These are phyloP conservation scores for Cutaneotrichosporon dermatis DNA, from an alignment of 1,284 basidiomycete species.

Conservation along the genomic window DNA sequence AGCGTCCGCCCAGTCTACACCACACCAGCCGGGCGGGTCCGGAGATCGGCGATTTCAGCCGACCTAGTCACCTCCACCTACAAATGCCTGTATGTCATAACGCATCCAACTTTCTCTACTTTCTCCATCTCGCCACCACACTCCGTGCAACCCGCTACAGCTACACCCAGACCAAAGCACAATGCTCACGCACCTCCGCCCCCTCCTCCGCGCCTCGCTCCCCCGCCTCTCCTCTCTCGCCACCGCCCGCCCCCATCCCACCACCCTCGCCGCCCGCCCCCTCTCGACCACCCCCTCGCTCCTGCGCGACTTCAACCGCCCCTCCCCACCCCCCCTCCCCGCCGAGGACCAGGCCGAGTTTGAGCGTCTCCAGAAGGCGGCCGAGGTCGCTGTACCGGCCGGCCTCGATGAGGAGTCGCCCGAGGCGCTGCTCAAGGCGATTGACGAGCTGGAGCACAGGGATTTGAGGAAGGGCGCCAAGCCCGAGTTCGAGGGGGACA, in stretches of 20 bases:
- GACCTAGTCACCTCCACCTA: background rate
- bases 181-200: background rate
- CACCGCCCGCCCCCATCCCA: background rate
- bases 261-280: background rate
- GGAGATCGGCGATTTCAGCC: conserved; percentile 4
- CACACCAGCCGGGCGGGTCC: background rate
- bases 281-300: background rate
- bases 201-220: background rate
- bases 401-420: conserved; percentile 5
- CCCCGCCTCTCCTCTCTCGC: background rate
- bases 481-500: conserved; percentile 55
- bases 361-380: conserved; percentile 43
- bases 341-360: conserved; percentile 49
- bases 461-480: conserved; percentile 50
- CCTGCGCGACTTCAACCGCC: conserved; percentile 28
- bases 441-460: conserved; percentile 45
- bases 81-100: background rate
- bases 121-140: too few species aligned
- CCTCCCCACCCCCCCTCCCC: conserved; percentile 46
- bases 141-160: too few species aligned
- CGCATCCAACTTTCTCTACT: too few species aligned
- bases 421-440: conserved; percentile 3
- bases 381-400: conserved; percentile 24
- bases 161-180: background rate
- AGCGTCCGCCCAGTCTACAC: too few species aligned